Percentiles rank a stretch among this genome's conserved stretches.
Evolutionary conservation across 768 basidiomycete genomes (phyloP).

Genomic region (Leccinum boreale): DNA sequence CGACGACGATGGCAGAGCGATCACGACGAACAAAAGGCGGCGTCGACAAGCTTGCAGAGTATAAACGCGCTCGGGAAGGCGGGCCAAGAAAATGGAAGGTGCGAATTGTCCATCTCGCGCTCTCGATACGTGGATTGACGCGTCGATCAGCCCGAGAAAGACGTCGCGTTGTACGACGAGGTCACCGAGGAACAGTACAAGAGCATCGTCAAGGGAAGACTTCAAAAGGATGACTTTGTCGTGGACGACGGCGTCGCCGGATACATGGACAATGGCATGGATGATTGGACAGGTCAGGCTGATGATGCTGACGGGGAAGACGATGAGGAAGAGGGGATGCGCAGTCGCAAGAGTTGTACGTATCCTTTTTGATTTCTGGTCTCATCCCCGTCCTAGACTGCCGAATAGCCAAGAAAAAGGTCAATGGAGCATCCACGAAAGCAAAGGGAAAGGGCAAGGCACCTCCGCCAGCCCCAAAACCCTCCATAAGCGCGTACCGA

Average conservation of each 20-base stretch:
- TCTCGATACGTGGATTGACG: constrained; percentile 17
- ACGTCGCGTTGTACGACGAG: constrained; percentile 79
- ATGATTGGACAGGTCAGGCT: constrained; percentile 76
- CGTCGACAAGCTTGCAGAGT: constrained; percentile 52
- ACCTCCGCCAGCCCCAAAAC: constrained; percentile 48
- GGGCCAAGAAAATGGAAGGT: constrained; percentile 61
- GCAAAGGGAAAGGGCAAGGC: constrained; percentile 41
- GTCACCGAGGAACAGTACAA: constrained; percentile 89
- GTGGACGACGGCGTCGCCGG: constrained; percentile 89
- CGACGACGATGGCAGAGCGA: constrained; percentile 24
- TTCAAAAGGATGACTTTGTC: constrained; percentile 90
- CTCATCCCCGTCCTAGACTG: constrained; percentile 5
- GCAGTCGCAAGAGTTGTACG: constrained; percentile 42
- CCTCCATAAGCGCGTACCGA: constrained; percentile 78
- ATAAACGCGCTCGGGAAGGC: constrained; percentile 57
- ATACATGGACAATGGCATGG: constrained; percentile 96
- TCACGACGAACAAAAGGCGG: constrained; percentile 24
- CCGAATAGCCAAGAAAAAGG: constrained; percentile 29
- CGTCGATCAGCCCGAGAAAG: constrained; percentile 45
- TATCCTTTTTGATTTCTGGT: background rate
- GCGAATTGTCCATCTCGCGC: constrained; percentile 10
- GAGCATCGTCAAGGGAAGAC: constrained; percentile 75
- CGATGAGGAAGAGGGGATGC: constrained; percentile 38
- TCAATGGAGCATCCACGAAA: constrained; percentile 24
- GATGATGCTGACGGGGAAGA: constrained; percentile 56